phyloP scores from a whole-genome alignment of 164 flowering plant species.

The Berberis vulgaris region DNA sequence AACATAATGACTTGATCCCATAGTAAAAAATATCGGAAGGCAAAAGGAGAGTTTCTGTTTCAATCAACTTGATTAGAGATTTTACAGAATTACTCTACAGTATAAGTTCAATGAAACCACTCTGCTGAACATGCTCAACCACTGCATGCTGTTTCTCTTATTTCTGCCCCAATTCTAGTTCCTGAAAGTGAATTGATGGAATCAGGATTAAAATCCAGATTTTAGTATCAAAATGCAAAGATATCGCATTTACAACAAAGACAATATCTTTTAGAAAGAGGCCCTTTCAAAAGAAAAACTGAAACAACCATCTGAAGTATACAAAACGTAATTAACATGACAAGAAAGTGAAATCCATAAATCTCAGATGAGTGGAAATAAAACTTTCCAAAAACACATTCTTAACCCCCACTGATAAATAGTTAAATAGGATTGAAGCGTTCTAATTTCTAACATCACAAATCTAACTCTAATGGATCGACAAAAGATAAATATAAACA shows the following conservation, averaged over 20 bases:
- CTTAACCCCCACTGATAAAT: too few species aligned
- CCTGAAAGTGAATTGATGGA: conserved; percentile 16
- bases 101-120: conserved; percentile 71
- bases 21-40: conserved; percentile 7
- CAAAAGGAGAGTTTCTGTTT: background rate
- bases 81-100: conserved; percentile 81
- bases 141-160: conserved; percentile 52
- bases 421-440: too few species aligned
- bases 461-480: too few species aligned
- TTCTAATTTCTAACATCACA: too few species aligned
- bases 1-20: conserved; percentile 55
- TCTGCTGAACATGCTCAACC: conserved; percentile 51
- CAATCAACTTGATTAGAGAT: background rate
- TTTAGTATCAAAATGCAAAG: too few species aligned
- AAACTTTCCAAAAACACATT: too few species aligned
- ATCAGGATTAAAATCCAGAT: conserved; percentile 4
- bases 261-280: background rate
- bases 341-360: too few species aligned
- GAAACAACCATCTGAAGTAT: too few species aligned
- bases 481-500: too few species aligned
- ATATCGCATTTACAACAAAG: background rate
- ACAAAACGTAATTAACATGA: too few species aligned
- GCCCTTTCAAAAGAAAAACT: too few species aligned
- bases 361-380: too few species aligned
- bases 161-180: conserved; percentile 2